Evolutionary conservation across 805 yeast species (phyloP), one percentile per base, ranked within the genome.

Genomic region (Kodamaea fukazawae): DNA sequence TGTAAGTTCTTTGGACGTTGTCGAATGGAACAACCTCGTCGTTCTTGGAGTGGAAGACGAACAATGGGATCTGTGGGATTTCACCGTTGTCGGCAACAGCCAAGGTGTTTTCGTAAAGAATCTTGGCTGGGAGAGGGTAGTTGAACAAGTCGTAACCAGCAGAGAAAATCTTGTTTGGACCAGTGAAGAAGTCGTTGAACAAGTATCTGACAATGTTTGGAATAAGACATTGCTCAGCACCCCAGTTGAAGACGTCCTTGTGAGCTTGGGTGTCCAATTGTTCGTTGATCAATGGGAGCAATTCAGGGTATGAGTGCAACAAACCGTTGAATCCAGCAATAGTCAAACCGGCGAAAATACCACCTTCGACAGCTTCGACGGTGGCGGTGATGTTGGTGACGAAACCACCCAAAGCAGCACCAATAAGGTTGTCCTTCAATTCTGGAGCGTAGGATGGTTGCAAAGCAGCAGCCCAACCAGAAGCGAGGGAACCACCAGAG

Each of bases 391-490:
- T 46, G 38, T 65, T 61, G 10, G 65, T 54, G 9, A 60, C 63
- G 49, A 62, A 53, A 2, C 71, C 71, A 7, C 71, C 71, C 7
- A 62, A 22, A 1, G 65, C 65, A 6, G 54, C 65, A 9, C 69
- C 72, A 46, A 53, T 7, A 27, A 46, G 32, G 10, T 36, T 36
- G 7, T 13, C 15, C 12, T 32, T 29, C 27, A 54, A 45, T 13
- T 56, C 58, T 1, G 60, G 61, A 1, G 61, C 61, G 29, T 56
- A 56, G 6, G 33, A n/a, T 4, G 58, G 60, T 32, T 53, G 57
- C 17, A 56, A 36, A 2, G 49, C 44, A 1, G 58, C 51, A 4
- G 56, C 60, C 61, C 61, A 56, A 2, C 54, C 48, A 2, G 54
- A 37, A 7, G 61, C 54, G 14, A 56, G 40, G 3, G 58, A 45